Conservation (phyloP, 1,284 basidiomycete species). For the Prillingera fragicola region DNA sequence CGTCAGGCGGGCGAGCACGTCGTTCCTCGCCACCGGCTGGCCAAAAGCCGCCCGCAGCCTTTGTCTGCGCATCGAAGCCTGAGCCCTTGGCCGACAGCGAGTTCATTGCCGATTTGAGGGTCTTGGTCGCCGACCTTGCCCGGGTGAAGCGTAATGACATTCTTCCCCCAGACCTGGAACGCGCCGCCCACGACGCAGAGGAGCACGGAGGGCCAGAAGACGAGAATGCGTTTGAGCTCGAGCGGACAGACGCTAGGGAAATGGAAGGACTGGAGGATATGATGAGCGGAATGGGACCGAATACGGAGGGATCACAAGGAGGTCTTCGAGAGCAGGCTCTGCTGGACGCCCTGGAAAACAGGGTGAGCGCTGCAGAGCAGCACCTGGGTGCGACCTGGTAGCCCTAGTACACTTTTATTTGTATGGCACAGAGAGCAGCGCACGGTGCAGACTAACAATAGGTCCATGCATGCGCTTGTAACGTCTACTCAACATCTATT, state of each 20-base stretch:
- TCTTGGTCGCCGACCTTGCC: constrained; percentile 50
- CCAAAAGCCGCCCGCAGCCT: neutral
- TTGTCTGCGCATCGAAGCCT: neutral
- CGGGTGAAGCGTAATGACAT: constrained; percentile 33
- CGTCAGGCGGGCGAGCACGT: too few relatives aligned
- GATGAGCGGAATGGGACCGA: constrained; percentile 29
- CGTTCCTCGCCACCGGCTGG: too few relatives aligned
- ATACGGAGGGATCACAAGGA: constrained; percentile 50
- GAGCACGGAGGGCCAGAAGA: constrained; percentile 33
- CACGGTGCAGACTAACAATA: too few relatives aligned
- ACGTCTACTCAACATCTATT: too few relatives aligned
- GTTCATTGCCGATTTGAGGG: constrained; percentile 61
- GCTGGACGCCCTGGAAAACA: constrained; percentile 51
- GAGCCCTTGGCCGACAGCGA: constrained; percentile 52
- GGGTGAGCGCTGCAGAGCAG: constrained; percentile 7
- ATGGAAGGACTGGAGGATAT: constrained; percentile 51
- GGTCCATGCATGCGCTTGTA: too few relatives aligned
- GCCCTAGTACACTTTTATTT: too few relatives aligned
- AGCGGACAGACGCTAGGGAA: constrained; percentile 52
- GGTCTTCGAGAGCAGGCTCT: constrained; percentile 30
- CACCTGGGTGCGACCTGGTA: too few relatives aligned
- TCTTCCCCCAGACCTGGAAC: constrained; percentile 39
- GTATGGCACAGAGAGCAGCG: too few relatives aligned
- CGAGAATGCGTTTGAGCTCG: constrained; percentile 60
- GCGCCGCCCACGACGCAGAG: constrained; percentile 40